Percentiles rank a stretch among this genome's conserved stretches.
These are phyloP conservation scores for Yamagishiella unicocca DNA, from an alignment of 139 green algal genomes.

Conservation along the genomic window DNA sequence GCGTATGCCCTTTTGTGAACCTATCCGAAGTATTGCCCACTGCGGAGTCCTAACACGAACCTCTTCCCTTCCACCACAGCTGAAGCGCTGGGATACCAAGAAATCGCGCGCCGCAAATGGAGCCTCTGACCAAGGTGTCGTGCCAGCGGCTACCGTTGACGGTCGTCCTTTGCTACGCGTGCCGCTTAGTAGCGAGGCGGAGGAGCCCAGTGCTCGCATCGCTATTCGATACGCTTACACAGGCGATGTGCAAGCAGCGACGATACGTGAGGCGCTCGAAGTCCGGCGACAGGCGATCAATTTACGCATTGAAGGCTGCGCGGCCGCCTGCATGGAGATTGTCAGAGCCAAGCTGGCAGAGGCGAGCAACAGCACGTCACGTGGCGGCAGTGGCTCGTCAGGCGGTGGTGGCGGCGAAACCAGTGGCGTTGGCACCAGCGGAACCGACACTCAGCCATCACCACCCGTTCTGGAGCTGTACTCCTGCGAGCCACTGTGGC, in stretches of 20 bases:
- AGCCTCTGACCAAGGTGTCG: not conserved
- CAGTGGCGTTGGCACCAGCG: not conserved
- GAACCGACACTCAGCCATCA: not conserved
- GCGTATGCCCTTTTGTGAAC: not conserved
- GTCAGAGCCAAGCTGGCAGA: not conserved
- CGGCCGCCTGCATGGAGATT: not conserved
- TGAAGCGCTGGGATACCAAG: not conserved
- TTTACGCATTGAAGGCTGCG: constrained; percentile 13
- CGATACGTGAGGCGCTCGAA: not conserved
- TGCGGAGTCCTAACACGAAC: not conserved
- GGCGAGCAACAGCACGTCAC: not conserved
- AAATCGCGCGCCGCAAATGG: not conserved
- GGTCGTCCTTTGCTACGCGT: constrained; percentile 6
- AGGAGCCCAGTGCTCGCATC: not conserved
- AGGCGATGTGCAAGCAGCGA: not conserved
- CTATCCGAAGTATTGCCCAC: not conserved
- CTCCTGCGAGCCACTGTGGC: not conserved
- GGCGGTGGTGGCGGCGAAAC: not conserved
- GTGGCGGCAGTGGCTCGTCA: not conserved
- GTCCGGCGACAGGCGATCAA: not conserved
- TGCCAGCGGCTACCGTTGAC: not conserved
- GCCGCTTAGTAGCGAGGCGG: not conserved
- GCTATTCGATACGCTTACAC: constrained; percentile 29
- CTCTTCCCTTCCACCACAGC: not conserved
- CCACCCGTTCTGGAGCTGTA: constrained; percentile 25